phyloP scores from a whole-genome alignment of 2,329 filamentous ascomycete species.

The Ophiostoma ips region DNA sequence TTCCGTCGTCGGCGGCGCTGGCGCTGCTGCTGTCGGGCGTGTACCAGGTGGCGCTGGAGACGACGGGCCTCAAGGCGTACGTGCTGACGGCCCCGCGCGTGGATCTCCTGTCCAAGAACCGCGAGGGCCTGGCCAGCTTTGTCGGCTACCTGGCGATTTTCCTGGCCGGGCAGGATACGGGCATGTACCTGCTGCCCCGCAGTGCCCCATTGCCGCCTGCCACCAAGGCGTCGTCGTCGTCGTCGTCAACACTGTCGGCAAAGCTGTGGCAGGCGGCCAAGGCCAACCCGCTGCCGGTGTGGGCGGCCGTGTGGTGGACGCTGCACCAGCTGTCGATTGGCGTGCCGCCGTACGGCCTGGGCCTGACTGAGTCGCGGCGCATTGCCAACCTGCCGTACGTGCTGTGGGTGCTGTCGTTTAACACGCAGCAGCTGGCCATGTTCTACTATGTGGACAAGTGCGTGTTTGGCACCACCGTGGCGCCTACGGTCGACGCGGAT shows the following conservation, averaged over 20 bases:
- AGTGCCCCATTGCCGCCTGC: too few relatives aligned
- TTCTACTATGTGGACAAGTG: slow-evolving; percentile 67
- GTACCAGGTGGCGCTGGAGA: slow-evolving; percentile 67
- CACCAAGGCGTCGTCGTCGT: too few relatives aligned
- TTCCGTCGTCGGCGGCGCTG: slow-evolving; percentile 66
- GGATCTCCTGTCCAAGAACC: slow-evolving; percentile 73
- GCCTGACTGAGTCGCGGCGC: slow-evolving; percentile 68
- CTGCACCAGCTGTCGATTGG: slow-evolving; percentile 58
- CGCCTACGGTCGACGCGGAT: slow-evolving; percentile 46
- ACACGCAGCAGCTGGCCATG: slow-evolving; percentile 64
- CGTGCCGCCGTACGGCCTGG: slow-evolving; percentile 47
- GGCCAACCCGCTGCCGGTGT: slow-evolving; percentile 42
- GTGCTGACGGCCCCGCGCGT: slow-evolving; percentile 70
- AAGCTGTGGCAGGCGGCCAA: background rate
- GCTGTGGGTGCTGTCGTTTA: slow-evolving; percentile 85
- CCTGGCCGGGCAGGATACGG: slow-evolving; percentile 72
- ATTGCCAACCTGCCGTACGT: slow-evolving; percentile 90
- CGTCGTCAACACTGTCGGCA: background rate
- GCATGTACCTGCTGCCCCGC: slow-evolving; percentile 60
- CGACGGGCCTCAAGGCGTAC: slow-evolving; percentile 64
- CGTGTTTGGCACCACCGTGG: slow-evolving; percentile 52
- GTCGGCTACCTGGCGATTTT: slow-evolving; percentile 91
- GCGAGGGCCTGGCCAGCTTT: slow-evolving; percentile 93
- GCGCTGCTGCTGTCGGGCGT: slow-evolving; percentile 51
- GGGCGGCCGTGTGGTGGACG: slow-evolving; percentile 52